Conservation (phyloP, 192 early-diverging fungal species). For the Coemansia sp. region DNA sequence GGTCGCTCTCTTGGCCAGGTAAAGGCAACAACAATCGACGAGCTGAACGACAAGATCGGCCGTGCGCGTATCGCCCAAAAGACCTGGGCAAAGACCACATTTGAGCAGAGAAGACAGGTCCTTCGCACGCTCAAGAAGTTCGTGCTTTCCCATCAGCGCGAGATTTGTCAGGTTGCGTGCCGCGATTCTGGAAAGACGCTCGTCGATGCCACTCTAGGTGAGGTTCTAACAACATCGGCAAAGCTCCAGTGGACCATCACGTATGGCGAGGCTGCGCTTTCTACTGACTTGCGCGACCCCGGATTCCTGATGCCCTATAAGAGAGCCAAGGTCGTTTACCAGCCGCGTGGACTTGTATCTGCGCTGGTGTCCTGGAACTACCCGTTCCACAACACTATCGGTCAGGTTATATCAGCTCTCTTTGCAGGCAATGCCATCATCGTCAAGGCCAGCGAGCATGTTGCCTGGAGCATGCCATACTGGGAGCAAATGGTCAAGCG, state of each 20-base stretch:
- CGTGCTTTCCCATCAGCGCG: conserved; percentile 69
- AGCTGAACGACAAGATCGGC: conserved; percentile 60
- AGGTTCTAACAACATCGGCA: conserved; percentile 76
- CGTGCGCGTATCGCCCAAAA: conserved; percentile 65
- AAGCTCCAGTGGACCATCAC: conserved; percentile 79
- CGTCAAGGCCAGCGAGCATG: conserved; percentile 83
- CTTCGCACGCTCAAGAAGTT: conserved; percentile 72
- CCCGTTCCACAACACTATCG: conserved; percentile 78
- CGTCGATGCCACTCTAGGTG: conserved; percentile 81
- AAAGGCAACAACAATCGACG: conserved; percentile 55
- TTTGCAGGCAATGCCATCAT: conserved; percentile 85
- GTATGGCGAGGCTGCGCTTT: conserved; percentile 69
- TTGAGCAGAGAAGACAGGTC: conserved; percentile 70
- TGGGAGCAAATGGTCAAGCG: conserved; percentile 64
- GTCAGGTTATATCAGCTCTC: conserved; percentile 77
- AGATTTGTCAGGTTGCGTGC: conserved; percentile 69
- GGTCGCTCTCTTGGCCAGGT: conserved; percentile 69
- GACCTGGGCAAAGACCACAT: conserved; percentile 68
- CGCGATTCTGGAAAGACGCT: conserved; percentile 82
- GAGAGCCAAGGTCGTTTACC: conserved; percentile 70
- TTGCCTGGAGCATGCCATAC: conserved; percentile 76
- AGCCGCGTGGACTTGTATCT: conserved; percentile 78
- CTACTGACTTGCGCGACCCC: conserved; percentile 64
- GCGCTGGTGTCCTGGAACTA: conserved; percentile 90
- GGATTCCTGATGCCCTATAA: conserved; percentile 78